These are phyloP conservation scores for Prunus campanulata DNA, from an alignment of 306 rosid genomes.

Conservation along the genomic window DNA sequence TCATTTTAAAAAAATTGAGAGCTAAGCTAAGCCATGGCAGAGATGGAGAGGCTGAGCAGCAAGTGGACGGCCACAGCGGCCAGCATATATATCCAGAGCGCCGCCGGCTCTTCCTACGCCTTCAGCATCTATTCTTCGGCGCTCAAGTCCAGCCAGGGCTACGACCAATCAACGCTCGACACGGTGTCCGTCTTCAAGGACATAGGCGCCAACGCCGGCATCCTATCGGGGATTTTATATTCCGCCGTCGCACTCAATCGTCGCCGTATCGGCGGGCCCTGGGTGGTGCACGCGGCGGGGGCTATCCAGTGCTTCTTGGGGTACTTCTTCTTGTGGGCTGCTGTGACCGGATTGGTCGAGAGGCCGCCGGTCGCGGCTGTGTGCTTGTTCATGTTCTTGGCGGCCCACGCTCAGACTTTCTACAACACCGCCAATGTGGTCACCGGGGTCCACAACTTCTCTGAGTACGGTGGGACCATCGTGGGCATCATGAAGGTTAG, in stretches of 20 bases:
- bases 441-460: constrained; percentile 64
- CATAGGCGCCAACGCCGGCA: constrained; percentile 82
- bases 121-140: constrained; percentile 77
- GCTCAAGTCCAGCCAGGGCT: constrained; percentile 67
- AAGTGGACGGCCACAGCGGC: constrained; percentile 66
- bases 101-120: constrained; percentile 83
- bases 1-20: background rate
- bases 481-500: constrained; percentile 82
- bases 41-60: constrained; percentile 44
- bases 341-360: constrained; percentile 55
- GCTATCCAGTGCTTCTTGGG: constrained; percentile 62
- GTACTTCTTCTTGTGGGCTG: constrained; percentile 69
- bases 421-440: constrained; percentile 73
- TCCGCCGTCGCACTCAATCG: constrained; percentile 47
- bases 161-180: constrained; percentile 87
- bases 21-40: background rate
- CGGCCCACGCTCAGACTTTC: constrained; percentile 72
- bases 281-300: constrained; percentile 64
- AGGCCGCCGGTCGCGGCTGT: constrained; percentile 62
- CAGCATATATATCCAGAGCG: constrained; percentile 78
- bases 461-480: constrained; percentile 67
- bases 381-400: constrained; percentile 71
- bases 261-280: constrained; percentile 46
- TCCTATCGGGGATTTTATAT: constrained; percentile 75
- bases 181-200: constrained; percentile 93